Conservation (phyloP, 2,329 filamentous ascomycete species). For the Cladosporium colombiae region DNA sequence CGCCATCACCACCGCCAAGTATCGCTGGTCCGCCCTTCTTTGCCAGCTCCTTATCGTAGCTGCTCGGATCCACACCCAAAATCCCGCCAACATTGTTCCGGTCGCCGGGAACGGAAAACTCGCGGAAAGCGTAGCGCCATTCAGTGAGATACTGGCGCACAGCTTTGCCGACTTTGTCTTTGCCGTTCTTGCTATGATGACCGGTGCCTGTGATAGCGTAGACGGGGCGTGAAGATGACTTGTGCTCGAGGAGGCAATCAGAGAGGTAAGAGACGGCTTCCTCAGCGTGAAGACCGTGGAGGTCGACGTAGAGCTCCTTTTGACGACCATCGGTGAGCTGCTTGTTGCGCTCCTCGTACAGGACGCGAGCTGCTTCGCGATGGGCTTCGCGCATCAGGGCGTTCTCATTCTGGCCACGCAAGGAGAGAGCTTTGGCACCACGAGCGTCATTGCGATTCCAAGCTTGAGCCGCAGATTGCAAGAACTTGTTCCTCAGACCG, state of each 20-base stretch:
- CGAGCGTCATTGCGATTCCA: constrained; percentile 98
- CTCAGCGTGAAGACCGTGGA: constrained; percentile 97
- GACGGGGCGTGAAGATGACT: constrained; percentile 68
- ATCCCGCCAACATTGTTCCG: constrained; percentile 75
- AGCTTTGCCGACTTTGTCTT: constrained; percentile 96
- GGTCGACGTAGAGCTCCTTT: constrained; percentile 86
- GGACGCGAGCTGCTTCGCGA: constrained; percentile 83
- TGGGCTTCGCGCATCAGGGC: constrained; percentile 97
- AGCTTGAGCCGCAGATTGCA: constrained; percentile 94
- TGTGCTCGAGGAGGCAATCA: constrained; percentile 81
- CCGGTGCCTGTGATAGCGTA: constrained; percentile 97
- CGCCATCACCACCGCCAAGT: constrained; percentile 41
- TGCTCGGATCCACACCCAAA: constrained; percentile 63
- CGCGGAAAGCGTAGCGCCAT: constrained; percentile 92
- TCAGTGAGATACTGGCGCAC: constrained; percentile 89
- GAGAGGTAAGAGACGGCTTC: constrained; percentile 95
- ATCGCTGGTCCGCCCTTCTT: constrained; percentile 30
- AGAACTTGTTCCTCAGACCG: constrained; percentile 91
- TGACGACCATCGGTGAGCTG: constrained; percentile 52
- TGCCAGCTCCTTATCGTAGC: constrained; percentile 52
- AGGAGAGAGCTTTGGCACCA: constrained; percentile 89
- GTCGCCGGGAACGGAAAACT: constrained; percentile 96
- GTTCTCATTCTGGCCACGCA: constrained; percentile 94
- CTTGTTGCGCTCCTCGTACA: constrained; percentile 93
- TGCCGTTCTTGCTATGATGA: constrained; percentile 97